phyloP scores from a whole-genome alignment of 2,329 filamentous ascomycete species.

The Aspergillus quadricinctus region DNA sequence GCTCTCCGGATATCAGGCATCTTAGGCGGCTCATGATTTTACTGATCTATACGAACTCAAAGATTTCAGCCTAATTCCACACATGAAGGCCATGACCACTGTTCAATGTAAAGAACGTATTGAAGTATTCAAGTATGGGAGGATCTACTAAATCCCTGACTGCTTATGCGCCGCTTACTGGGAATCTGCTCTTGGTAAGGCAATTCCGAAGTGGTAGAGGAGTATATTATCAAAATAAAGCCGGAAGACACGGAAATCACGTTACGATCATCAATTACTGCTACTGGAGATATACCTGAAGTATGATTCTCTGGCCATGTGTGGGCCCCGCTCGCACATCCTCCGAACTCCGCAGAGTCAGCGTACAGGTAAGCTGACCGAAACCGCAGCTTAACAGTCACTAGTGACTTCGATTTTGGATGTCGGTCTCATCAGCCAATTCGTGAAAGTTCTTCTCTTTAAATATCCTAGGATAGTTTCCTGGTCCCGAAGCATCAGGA shows the following conservation, averaged over 20 bases:
- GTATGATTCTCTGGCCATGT: neutral
- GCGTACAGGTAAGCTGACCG: neutral
- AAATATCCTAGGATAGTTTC: neutral
- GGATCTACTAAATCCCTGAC: too few relatives aligned
- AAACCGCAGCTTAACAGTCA: neutral
- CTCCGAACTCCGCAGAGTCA: neutral
- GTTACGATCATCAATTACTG: neutral
- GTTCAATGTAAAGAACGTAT: neutral
- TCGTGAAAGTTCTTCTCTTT: neutral
- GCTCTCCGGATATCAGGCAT: conserved; percentile 75
- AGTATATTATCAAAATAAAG: neutral
- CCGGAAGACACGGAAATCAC: neutral
- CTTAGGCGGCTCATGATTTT: conserved; percentile 40
- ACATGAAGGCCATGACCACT: neutral
- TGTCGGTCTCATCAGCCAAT: neutral
- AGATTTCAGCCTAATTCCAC: neutral
- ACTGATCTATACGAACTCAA: conserved; percentile 4
- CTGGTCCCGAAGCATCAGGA: too few relatives aligned
- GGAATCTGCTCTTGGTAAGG: neutral
- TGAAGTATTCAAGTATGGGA: neutral
- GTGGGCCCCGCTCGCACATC: neutral
- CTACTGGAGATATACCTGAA: too few relatives aligned
- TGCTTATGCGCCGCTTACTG: neutral
- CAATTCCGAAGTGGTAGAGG: neutral
- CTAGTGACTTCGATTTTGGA: neutral